A percentile compares a stretch with the other conserved stretches of the same genome.
Conservation (phyloP, 345 rosid species). For the Eutrema heterophyllum region DNA sequence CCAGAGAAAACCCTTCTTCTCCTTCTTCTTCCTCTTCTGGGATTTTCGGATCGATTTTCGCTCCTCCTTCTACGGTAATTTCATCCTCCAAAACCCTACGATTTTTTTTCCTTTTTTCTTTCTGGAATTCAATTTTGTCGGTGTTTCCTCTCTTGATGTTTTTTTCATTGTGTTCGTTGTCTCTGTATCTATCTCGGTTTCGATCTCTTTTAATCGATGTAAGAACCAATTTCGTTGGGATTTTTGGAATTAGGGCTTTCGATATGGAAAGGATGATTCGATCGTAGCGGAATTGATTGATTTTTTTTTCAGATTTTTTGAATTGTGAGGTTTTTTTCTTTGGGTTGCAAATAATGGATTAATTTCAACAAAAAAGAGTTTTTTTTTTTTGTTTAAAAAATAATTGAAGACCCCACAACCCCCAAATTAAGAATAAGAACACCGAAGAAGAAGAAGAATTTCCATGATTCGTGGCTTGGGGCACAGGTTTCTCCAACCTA, state of each 20-base stretch:
- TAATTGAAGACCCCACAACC: slow-evolving; percentile 17
- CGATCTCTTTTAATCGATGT: not conserved
- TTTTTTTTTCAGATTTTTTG: not conserved
- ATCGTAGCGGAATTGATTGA: not conserved
- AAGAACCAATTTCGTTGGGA: not conserved
- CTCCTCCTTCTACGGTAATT: slow-evolving; percentile 54
- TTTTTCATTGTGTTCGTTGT: not conserved
- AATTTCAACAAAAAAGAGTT: not conserved
- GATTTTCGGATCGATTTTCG: slow-evolving; percentile 57
- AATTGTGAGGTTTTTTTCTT: not conserved
- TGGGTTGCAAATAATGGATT: not conserved
- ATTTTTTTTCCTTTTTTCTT: not conserved
- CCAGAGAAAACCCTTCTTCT: slow-evolving; percentile 36
- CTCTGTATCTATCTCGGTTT: not conserved
- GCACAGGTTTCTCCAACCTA: not conserved
- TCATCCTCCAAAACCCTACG: not conserved
- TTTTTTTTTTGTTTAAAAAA: not conserved
- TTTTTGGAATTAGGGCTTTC: slow-evolving; percentile 18
- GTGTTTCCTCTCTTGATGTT: not conserved
- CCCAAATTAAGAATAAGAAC: slow-evolving; percentile 2
- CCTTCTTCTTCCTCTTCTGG: slow-evolving; percentile 45
- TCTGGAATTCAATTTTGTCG: not conserved
- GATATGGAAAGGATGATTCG: not conserved
- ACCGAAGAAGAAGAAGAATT: not conserved
- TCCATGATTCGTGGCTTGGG: slow-evolving; percentile 19